Base-by-base conservation (phyloP, 352 stramenopile species). In the Peronospora destructor region DNA sequence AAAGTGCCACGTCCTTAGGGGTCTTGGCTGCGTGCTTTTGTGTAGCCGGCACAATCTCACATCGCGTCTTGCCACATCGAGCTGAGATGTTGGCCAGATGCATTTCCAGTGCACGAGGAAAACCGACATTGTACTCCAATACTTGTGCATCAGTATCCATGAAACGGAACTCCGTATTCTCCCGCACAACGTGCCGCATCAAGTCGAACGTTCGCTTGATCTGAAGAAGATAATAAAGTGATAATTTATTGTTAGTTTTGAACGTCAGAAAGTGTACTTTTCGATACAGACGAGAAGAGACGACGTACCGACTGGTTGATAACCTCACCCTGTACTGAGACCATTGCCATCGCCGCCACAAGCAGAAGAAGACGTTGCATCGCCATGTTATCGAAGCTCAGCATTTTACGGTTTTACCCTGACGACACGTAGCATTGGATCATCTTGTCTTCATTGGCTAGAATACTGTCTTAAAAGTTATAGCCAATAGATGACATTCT, bases 111-210 rank as follows among this genome's bases (percentile, higher is more conserved):
- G 57, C 50, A 30, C 75, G 68, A 12, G 81, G 68, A 43, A 94
- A 71, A 6, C 65, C 71, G 40, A 91, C 68, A 32, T 68, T 50
- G 62, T 91, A 94, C 65, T 84, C 54, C 2, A 33, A 59, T 39
- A 82, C 73, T 37, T 68, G 49, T 25, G 64, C 66, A 40, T 77
- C 66, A n/a, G 61, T 61, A 37, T 94, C 75, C 14, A 66, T 64
- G 49, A 94, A 90, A 47, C 76, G 56, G 37, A 91, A 79, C 59
- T 94, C 83, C 2, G 65, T 74, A 42, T 82, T 59, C 45, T 85
- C 68, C 36, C 76, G 76, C 63, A 91, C 83, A 37, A 94, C 76
- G 63, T 91, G 83, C 57, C 78, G 76, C 23, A 78, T 94, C 44
- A 94, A 53, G 53, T 94, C 80, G 23, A 91, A 57, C 36, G 70